A percentile compares a stretch with the other conserved stretches of the same genome.
phyloP scores from a whole-genome alignment of 768 basidiomycete species.

The Rhizopogon vinicolor region DNA sequence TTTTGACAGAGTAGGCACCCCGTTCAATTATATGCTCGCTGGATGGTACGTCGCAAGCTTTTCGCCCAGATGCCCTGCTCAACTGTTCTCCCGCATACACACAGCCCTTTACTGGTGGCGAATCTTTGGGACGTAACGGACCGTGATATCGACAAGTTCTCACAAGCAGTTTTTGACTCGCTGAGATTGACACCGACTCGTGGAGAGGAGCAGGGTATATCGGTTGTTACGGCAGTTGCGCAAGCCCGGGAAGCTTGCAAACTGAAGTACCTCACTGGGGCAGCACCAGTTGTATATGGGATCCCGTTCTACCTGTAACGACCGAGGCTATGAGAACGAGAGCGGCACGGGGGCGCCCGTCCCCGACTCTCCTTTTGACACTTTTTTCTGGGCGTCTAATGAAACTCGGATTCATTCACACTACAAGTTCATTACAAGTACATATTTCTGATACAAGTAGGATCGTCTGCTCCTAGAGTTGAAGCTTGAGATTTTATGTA shows the following conservation, averaged over 20 bases:
- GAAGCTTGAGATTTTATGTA: too few relatives aligned
- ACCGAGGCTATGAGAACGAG: too few relatives aligned
- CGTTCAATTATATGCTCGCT: slow-evolving; percentile 93
- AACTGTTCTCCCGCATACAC: neutral
- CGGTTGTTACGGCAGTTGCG: slow-evolving; percentile 75
- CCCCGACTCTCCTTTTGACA: too few relatives aligned
- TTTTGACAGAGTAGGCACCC: slow-evolving; percentile 88
- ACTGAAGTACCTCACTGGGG: slow-evolving; percentile 90
- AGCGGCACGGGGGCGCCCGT: too few relatives aligned
- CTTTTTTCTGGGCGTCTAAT: too few relatives aligned
- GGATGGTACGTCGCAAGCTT: slow-evolving; percentile 68
- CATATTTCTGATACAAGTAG: too few relatives aligned
- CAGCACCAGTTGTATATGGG: slow-evolving; percentile 92
- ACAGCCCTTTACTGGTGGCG: slow-evolving; percentile 86
- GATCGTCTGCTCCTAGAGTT: too few relatives aligned
- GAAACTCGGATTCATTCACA: too few relatives aligned
- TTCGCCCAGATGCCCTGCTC: neutral
- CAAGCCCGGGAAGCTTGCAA: slow-evolving; percentile 79
- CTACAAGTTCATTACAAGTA: too few relatives aligned
- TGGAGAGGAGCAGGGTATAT: slow-evolving; percentile 25
- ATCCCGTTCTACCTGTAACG: slow-evolving; percentile 81
- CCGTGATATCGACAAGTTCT: slow-evolving; percentile 92
- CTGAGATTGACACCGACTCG: slow-evolving; percentile 43
- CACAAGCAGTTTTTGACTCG: slow-evolving; percentile 76
- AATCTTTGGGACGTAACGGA: slow-evolving; percentile 99